A percentile compares a stretch with the other conserved stretches of the same genome.
phyloP scores from a whole-genome alignment of 768 basidiomycete genomes.

The Suillus clintonianus region DNA sequence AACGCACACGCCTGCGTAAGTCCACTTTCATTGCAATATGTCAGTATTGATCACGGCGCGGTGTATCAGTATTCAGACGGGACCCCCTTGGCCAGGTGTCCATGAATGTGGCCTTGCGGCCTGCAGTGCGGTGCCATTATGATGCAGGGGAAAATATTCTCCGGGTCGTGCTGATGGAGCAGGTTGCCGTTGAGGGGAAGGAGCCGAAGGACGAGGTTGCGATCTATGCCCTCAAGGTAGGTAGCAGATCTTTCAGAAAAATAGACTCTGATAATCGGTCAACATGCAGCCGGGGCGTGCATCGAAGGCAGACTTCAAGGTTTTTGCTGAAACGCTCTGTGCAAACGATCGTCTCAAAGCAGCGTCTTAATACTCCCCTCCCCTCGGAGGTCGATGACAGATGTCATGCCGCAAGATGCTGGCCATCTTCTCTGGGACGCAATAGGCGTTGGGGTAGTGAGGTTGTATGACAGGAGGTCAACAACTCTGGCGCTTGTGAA shows the following conservation, averaged over 20 bases:
- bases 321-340: constrained; percentile 49
- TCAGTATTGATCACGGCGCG: constrained; percentile 13
- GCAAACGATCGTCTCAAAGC: constrained; percentile 35
- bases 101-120: constrained; percentile 61
- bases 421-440: background rate
- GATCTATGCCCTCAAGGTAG: constrained; percentile 67
- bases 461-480: background rate
- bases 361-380: background rate
- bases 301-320: constrained; percentile 54
- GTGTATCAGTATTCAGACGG: constrained; percentile 63
- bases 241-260: constrained; percentile 5
- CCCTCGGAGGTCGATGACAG: background rate
- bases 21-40: constrained; percentile 21
- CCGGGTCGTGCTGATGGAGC: constrained; percentile 57
- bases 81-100: constrained; percentile 72
- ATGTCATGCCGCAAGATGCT: background rate
- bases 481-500: too few relatives aligned
- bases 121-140: constrained; percentile 58
- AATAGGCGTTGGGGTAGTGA: background rate
- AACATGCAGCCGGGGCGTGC: constrained; percentile 37
- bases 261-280: background rate
- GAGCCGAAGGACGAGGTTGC: constrained; percentile 44
- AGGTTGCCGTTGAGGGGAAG: constrained; percentile 28
- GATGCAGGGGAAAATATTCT: constrained; percentile 56
- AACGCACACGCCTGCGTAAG: constrained; percentile 35